Evolutionary conservation across 2,329 filamentous ascomycete genomes (phyloP).

Genomic region (Malbranchea cinnamomea): DNA sequence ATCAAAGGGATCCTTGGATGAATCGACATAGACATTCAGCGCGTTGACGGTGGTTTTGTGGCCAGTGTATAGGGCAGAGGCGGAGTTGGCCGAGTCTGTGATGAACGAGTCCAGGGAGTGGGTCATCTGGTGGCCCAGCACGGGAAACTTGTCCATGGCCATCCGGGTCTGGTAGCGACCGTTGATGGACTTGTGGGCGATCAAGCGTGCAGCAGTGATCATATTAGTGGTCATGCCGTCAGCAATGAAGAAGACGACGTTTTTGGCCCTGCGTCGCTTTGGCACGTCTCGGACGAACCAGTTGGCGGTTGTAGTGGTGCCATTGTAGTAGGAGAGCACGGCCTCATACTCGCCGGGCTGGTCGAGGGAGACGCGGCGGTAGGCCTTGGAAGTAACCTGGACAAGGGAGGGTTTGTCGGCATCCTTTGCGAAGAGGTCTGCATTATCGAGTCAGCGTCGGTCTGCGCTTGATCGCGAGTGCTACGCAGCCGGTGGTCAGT

Average conservation of each 20-base stretch:
- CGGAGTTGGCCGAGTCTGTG: conserved; percentile 75
- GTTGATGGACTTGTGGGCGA: conserved; percentile 71
- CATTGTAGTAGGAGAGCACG: conserved; percentile 59
- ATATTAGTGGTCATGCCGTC: conserved; percentile 42
- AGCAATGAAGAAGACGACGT: conserved; percentile 74
- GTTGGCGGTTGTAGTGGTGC: conserved; percentile 54
- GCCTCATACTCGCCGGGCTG: conserved; percentile 69
- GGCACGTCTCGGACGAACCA: conserved; percentile 63
- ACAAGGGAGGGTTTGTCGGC: conserved; percentile 54
- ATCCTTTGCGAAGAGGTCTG: conserved; percentile 61
- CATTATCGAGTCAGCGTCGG: neutral
- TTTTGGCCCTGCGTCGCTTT: conserved; percentile 62
- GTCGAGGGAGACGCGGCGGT: conserved; percentile 58
- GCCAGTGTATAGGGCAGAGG: conserved; percentile 64
- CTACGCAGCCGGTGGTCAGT: neutral
- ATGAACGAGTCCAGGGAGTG: conserved; percentile 76
- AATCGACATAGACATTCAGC: conserved; percentile 68
- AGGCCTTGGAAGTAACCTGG: conserved; percentile 66
- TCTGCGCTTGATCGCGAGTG: neutral
- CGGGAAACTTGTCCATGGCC: conserved; percentile 68
- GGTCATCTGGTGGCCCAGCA: conserved; percentile 80
- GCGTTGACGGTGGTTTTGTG: conserved; percentile 77
- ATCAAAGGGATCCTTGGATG: conserved; percentile 56
- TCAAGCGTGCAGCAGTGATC: conserved; percentile 54
- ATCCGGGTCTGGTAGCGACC: conserved; percentile 66